Base-by-base conservation (phyloP, 2,329 filamentous ascomycete genomes). In the Colletotrichum cereale region DNA sequence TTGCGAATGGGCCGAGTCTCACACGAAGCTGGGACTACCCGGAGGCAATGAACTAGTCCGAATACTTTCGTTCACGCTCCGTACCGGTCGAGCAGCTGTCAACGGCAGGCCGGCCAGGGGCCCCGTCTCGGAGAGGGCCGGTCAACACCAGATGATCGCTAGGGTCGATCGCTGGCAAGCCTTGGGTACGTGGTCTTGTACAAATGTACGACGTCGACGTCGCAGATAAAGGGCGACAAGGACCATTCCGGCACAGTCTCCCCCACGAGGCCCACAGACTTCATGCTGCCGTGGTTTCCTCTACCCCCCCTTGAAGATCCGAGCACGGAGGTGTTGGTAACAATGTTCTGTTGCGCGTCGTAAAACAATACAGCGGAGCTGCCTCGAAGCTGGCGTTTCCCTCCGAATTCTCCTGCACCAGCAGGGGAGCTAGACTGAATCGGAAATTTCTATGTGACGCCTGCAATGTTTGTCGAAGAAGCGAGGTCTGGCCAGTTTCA, bases 111-210 rank as follows among this genome's bases (percentile, higher is more conserved):
- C 67, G 57, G 42, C 50, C 57, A 70, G 44, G 71, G 52, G 50
- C 36, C 67, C 62, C 52, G 67, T 66, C 56, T 58, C 66, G 44
- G 62, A 57, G 56, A 71, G 48, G 67, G 50, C 67, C 57, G 62
- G 62, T 26, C 48, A 63, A 64, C 52, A 68, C 56, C 68, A 73
- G 67, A 72, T 63, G 67, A 73, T 72, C 68, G 60, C 55, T 64
- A 56, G 68, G 47, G 68, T 38, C 68, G 68, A 73, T 72, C 67
- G 57, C 42, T 60, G 38, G 42, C 55, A 56, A 66, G 40, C 55
- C 55, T 36, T 62, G 14, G 57, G 16, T 40, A 55, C n/a, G 66
- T 61, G 68, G 68, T 73, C 67, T 62, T 26, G 50, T 44, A 68
- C 52, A 16, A 52, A 58, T 52, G 60, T 52, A 48, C 65, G 58